These are phyloP conservation scores for Ceratopteris richardii DNA, from an alignment of 75 land plant species.

Conservation along the genomic window DNA sequence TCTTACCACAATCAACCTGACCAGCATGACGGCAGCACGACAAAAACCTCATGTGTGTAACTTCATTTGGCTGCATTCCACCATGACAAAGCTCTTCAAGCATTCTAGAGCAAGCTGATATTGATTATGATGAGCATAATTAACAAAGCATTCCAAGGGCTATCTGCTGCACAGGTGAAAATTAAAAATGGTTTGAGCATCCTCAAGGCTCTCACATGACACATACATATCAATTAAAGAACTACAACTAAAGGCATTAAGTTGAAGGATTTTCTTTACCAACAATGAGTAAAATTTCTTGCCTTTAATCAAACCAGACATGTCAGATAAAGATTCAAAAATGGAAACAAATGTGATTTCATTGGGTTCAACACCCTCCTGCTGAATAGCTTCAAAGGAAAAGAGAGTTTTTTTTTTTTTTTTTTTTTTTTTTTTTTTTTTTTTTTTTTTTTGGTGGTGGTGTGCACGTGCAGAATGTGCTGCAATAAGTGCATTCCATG, in stretches of 20 bases:
- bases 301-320: background rate
- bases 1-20: conserved; percentile 29
- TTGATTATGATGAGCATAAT: conserved; percentile 32
- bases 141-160: conserved; percentile 52
- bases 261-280: background rate
- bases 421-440: too few species aligned
- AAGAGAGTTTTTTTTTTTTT: background rate
- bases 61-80: conserved; percentile 33
- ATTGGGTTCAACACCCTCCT: background rate
- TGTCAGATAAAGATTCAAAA: background rate
- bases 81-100: conserved; percentile 23
- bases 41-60: conserved; percentile 25
- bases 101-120: conserved; percentile 23
- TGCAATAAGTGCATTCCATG: conserved; percentile 16
- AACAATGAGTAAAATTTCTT: background rate
- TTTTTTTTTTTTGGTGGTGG: too few species aligned
- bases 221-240: background rate
- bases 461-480: background rate
- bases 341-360: background rate
- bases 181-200: conserved; percentile 37
- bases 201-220: conserved; percentile 25
- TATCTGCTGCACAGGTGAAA: conserved; percentile 26
- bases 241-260: background rate
- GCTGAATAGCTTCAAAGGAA: background rate
- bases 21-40: conserved; percentile 53